Conservation (phyloP, 352 stramenopile species). For the Phytophthora hybrid region DNA sequence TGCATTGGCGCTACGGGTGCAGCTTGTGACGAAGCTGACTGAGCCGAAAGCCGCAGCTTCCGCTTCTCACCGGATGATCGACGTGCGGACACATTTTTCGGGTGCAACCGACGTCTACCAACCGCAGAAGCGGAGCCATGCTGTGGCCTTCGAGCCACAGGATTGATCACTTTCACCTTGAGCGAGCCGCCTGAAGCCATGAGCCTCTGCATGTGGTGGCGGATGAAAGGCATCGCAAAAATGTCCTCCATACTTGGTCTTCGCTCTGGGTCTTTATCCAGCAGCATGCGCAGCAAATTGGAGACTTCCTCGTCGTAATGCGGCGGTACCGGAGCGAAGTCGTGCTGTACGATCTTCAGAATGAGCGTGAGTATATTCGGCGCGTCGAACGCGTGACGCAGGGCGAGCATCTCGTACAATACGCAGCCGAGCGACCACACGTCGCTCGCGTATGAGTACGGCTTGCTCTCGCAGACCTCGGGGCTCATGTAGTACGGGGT, state of each 20-base stretch:
- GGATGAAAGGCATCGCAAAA: constrained; percentile 75
- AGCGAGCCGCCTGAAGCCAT: constrained; percentile 67
- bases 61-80: constrained; percentile 50
- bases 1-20: constrained; percentile 35
- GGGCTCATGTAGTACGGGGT: constrained; percentile 96
- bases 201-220: constrained; percentile 79
- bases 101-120: constrained; percentile 50
- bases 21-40: constrained; percentile 19
- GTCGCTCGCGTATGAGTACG: constrained; percentile 93
- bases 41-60: constrained; percentile 21
- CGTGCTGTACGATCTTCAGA: constrained; percentile 86
- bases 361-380: constrained; percentile 87
- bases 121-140: constrained; percentile 32
- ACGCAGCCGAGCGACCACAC: constrained; percentile 94
- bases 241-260: constrained; percentile 82
- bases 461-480: constrained; percentile 93
- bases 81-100: constrained; percentile 51
- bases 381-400: constrained; percentile 88
- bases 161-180: constrained; percentile 46
- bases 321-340: constrained; percentile 61
- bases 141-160: constrained; percentile 44
- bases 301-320: constrained; percentile 73
- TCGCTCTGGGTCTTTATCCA: constrained; percentile 71
- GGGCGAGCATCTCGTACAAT: constrained; percentile 89
- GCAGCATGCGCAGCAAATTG: constrained; percentile 56